Evolutionary conservation across 2,329 filamentous ascomycete genomes (phyloP), one percentile per base, ranked within the genome.

Genomic region (Colletotrichum tamarilloi): DNA sequence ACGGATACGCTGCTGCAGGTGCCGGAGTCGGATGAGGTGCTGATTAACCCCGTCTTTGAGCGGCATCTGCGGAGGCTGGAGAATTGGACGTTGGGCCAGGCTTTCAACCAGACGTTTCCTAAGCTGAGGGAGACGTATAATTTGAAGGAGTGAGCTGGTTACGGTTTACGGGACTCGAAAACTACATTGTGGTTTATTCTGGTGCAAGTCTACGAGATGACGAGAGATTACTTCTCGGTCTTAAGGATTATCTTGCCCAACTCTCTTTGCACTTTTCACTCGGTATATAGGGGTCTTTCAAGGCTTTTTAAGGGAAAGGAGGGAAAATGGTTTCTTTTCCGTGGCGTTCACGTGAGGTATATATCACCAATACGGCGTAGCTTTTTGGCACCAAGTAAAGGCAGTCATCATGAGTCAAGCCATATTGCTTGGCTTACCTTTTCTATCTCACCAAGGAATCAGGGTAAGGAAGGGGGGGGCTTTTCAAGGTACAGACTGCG

Each of bases 11-110:
- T 98, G 30, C 83, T 94, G 30, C 85, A 88, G 67, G 85, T 88
- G 30, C 86, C 88, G 0, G 87, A 86, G 4, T 84, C 84, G 5
- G 90, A 92, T 9, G 92, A 95, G 77, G 85, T 95, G 73, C 87
- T 93, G 75, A 94, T 98, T 75, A 97, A 97, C 76, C 95, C 95
- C 0, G 93, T 94, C 0, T 98, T 97, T 80, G 94, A 97, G 82
- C 87, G 91, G 49, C 95, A 98, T 80, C 79, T 98, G 62, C 84
- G 92, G 3, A 88, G 93, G 56, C 79, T 95, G 52, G 89, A 92
- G 72, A 97, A 97, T 78, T 98, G 95, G 95, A 93, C 90, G 72
- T 79, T 98, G 1, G 95, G 95, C 0, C 87, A 89, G 5, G 85
- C 86, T 1, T 97, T 97, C 81, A 87, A 88, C 26, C 86, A 88